These are phyloP conservation scores for Geotrichum bryndzae DNA, from an alignment of 1,139 yeast genomes.

Conservation along the genomic window DNA sequence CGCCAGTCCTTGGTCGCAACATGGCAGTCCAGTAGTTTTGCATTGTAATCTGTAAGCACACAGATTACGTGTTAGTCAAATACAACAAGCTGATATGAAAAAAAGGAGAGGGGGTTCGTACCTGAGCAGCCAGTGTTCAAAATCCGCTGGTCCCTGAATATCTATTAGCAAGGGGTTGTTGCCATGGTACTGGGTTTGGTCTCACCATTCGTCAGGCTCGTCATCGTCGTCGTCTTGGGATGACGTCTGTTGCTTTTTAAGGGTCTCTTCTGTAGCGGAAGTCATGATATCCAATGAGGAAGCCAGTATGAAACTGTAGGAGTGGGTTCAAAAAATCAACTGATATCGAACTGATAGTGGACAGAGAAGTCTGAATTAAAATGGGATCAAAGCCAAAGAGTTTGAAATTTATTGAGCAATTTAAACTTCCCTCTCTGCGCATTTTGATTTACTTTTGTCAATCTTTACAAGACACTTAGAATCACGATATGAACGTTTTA, in stretches of 20 bases:
- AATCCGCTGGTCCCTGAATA: conserved; percentile 55
- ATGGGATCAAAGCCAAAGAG: not conserved
- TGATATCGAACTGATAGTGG: not conserved
- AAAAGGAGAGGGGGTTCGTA: conserved; percentile 22
- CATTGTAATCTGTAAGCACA: conserved; percentile 45
- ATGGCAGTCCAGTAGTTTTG: conserved; percentile 59
- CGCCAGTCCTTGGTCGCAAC: conserved; percentile 76
- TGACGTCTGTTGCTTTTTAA: not conserved
- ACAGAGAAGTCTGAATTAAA: not conserved
- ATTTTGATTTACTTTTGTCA: not conserved
- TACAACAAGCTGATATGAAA: not conserved
- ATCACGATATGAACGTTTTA: conserved; percentile 61
- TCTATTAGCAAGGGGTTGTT: conserved; percentile 1
- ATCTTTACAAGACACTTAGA: not conserved
- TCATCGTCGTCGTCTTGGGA: conserved; percentile 41
- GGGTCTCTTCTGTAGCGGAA: not conserved
- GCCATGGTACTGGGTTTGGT: not conserved
- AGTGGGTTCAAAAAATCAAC: not conserved
- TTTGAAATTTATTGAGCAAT: not conserved
- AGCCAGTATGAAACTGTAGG: not conserved
- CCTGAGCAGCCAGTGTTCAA: conserved; percentile 62
- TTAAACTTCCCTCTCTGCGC: not conserved
- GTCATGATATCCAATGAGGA: not conserved
- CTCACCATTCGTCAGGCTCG: conserved; percentile 53
- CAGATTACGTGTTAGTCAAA: not conserved